Evolutionary conservation across 2,329 filamentous ascomycete species (phyloP), one percentile per base, ranked within the genome.

Genomic region (Rhinocladiella mackenziei): DNA sequence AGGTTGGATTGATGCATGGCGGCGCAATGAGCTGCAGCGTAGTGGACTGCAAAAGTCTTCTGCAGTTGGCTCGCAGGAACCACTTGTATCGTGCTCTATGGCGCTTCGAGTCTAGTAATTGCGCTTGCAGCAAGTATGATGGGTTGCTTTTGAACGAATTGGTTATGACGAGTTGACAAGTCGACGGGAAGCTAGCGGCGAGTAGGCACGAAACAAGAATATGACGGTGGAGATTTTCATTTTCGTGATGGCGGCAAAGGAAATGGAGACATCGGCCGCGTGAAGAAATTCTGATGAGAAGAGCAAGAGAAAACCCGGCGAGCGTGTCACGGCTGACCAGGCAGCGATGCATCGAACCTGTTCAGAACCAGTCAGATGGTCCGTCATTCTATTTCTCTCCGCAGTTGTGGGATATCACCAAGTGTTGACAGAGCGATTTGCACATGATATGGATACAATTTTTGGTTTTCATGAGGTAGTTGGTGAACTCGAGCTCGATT

Each of bases 51-150:
- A 45, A 17, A 38, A 32, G 10, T 22, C 31, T 33, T 42, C 33
- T 41, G 32, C 40, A 44, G 43, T 51, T 45, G 39, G 43, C 28
- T 41, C 22, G 15, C 39, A 10, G 34, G 40, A 26, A 20, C 37
- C 46, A 43, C 39, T 31, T 42, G 34, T 30, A 43, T 33, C 48
- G 39, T 20, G 26, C 20, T 41, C 41, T 41, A 43, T 23, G 18
- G 43, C 39, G 23, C 3, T 46, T 52, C 39, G 37, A 49, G 50
- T 45, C 40, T 52, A 52, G 45, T 30, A 46, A 19, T 10, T 43
- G 22, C 42, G 28, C 47, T 30, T 43, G 41, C 34, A 45, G 47
- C 36, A 39, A 38, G 31, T 41, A 28, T 42, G 26, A 42, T 42
- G 42, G 43, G 39, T 23, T 25, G 19, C n/a, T n/a, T n/a, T n/a